These are phyloP conservation scores for Skeletonema tropicum DNA, from an alignment of 108 stramenopile species.

Conservation along the genomic window DNA sequence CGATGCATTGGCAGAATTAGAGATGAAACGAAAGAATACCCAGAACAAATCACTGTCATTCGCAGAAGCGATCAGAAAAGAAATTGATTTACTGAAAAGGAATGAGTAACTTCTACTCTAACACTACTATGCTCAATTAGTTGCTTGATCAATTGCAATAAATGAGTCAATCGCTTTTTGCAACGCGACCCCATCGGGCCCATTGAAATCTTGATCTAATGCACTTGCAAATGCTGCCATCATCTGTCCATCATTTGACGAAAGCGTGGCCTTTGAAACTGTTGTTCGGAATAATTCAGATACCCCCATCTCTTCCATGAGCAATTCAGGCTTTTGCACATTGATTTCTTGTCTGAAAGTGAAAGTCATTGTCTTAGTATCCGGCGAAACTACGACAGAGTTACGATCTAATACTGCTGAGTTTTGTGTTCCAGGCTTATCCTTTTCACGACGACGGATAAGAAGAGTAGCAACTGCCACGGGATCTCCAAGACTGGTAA, in stretches of 20 bases:
- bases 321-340: conserved; percentile 85
- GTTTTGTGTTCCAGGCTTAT: conserved; percentile 57
- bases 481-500: conserved; percentile 68
- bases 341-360: conserved; percentile 73
- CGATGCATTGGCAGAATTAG: neutral
- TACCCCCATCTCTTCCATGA: conserved; percentile 78
- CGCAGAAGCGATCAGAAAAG: neutral
- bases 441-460: conserved; percentile 72
- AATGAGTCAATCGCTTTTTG: conserved; percentile 63
- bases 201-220: conserved; percentile 74
- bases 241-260: conserved; percentile 73
- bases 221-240: conserved; percentile 83
- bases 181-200: conserved; percentile 72
- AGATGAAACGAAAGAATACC: neutral
- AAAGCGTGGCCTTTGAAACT: conserved; percentile 73
- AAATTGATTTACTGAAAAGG: conserved; percentile 12
- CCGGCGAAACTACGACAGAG: conserved; percentile 53
- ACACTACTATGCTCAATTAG: conserved; percentile 3
- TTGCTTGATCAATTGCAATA: conserved; percentile 55
- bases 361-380: conserved; percentile 69
- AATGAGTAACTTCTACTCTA: conserved; percentile 1
- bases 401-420: conserved; percentile 45
- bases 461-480: conserved; percentile 72
- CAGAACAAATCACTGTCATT: conserved; percentile 2
- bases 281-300: conserved; percentile 74